Percentiles rank a stretch among this genome's conserved stretches.
These are phyloP conservation scores for Pythium monospermum DNA, from an alignment of 352 stramenopile genomes.

Conservation along the genomic window DNA sequence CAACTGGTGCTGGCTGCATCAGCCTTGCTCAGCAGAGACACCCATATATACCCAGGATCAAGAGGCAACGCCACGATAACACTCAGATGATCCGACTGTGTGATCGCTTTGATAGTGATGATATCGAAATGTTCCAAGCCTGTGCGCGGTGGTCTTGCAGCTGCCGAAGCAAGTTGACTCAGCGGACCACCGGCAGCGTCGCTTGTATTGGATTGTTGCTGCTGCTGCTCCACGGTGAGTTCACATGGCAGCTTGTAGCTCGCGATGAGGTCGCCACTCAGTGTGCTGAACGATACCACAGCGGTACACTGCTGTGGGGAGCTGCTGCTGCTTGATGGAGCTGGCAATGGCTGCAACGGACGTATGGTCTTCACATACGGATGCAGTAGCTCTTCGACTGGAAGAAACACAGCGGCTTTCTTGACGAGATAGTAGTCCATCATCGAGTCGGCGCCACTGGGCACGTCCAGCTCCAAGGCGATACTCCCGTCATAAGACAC, in stretches of 20 bases:
- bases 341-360: constrained; percentile 16
- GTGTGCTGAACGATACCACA: constrained; percentile 6
- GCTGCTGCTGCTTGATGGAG: not conserved
- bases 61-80: constrained; percentile 25
- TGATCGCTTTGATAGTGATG: constrained; percentile 14
- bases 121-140: constrained; percentile 32
- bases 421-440: constrained; percentile 66
- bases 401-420: constrained; percentile 30
- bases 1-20: no score
- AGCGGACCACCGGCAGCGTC: not conserved
- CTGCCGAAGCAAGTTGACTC: no score
- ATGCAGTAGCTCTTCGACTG: constrained; percentile 41
- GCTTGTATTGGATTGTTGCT: not conserved
- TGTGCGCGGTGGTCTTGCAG: not conserved
- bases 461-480: constrained; percentile 46
- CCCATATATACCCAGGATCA: constrained; percentile 38
- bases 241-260: constrained; percentile 5
- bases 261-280: constrained; percentile 7
- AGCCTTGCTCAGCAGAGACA: constrained; percentile 16
- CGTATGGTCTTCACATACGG: constrained; percentile 32
- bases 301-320: constrained; percentile 9
- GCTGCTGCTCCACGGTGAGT: constrained; percentile 26
- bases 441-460: constrained; percentile 36
- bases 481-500: constrained; percentile 45
- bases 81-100: no score